Percentiles rank a stretch among this genome's conserved stretches.
These are phyloP conservation scores for Adenanthera pavonina DNA, from an alignment of 306 rosid genomes.

Conservation along the genomic window DNA sequence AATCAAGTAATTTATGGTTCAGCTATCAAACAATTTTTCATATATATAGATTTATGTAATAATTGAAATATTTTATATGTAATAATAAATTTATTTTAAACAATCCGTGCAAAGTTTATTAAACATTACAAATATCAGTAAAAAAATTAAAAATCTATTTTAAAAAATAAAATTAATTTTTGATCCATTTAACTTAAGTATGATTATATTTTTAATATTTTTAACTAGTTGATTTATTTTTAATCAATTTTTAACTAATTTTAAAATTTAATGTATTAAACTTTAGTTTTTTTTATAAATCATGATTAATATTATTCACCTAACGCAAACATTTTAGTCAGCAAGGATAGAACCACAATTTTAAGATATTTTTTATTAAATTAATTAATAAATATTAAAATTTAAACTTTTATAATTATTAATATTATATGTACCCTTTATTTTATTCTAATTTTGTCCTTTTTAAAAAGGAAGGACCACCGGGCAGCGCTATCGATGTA, in stretches of 20 bases:
- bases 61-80: background rate
- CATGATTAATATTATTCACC: background rate
- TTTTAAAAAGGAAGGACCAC: background rate
- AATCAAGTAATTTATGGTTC: background rate
- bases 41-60: too few species aligned
- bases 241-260: too few species aligned
- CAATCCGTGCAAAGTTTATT: background rate
- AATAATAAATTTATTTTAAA: background rate
- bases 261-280: too few species aligned
- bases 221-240: too few species aligned
- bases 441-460: background rate
- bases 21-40: background rate
- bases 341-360: background rate
- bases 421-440: background rate
- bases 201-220: too few species aligned
- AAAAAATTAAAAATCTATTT: background rate
- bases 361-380: background rate
- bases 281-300: too few species aligned
- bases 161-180: background rate
- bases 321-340: constrained; percentile 8
- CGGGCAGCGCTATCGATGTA: background rate
- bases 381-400: background rate
- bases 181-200: background rate
- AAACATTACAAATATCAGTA: background rate
- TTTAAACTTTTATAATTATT: too few species aligned